Conservation (phyloP, 495 filamentous ascomycete genomes). For the Hypoxylon cercidicola region DNA sequence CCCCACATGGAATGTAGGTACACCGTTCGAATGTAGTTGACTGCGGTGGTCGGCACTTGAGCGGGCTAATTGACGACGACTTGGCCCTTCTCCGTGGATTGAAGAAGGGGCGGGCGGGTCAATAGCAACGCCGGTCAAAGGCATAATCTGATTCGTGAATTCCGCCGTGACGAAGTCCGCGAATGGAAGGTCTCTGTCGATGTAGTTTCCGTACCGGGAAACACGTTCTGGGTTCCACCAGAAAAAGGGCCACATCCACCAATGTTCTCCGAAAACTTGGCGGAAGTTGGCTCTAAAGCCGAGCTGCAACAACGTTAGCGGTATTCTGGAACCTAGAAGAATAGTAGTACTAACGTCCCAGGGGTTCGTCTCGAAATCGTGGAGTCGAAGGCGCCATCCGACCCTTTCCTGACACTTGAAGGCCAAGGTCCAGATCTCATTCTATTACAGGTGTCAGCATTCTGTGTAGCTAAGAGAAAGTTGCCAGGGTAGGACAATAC, state of each 20-base stretch:
- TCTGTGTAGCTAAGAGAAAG: background rate
- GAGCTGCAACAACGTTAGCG: conserved; percentile 4
- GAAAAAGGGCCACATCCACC: conserved; percentile 26
- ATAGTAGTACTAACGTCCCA: conserved; percentile 8
- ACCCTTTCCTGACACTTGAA: conserved; percentile 6
- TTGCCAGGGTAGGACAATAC: conserved; percentile 1
- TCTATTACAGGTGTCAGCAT: background rate
- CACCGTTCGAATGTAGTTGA: background rate
- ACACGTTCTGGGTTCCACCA: conserved; percentile 14
- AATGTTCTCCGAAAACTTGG: conserved; percentile 28
- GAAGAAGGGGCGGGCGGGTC: conserved; percentile 9
- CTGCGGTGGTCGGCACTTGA: conserved; percentile 3
- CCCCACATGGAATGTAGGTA: conserved; percentile 4
- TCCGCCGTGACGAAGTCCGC: conserved; percentile 4
- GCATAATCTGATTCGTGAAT: background rate
- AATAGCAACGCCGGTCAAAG: conserved; percentile 3
- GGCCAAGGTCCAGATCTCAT: background rate
- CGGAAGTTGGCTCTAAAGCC: conserved; percentile 22
- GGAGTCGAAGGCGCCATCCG: conserved; percentile 4
- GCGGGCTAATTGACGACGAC: conserved; percentile 7
- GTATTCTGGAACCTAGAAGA: background rate
- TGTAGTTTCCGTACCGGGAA: conserved; percentile 18
- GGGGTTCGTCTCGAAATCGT: conserved; percentile 14
- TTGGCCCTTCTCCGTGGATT: conserved; percentile 7
- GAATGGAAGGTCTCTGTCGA: conserved; percentile 18